Base-by-base conservation (phyloP, 2,329 filamentous ascomycete genomes). In the Penicillium sp. region DNA sequence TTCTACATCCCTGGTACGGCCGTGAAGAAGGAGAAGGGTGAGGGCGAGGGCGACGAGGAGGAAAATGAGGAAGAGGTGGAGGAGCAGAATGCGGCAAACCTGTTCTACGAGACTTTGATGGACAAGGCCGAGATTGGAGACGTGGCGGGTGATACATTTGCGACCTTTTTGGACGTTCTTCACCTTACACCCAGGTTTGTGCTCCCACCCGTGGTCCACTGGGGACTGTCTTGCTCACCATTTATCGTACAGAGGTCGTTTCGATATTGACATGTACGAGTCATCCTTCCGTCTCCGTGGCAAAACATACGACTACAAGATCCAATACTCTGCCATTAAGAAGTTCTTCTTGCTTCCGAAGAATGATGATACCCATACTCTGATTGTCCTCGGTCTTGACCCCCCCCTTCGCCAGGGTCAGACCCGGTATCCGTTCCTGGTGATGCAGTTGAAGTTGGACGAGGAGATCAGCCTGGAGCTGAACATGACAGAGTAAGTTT, bases 301-400 rank as follows among this genome's bases (percentile, higher is more conserved):
- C 71, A 99, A 99, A 81, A 99, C 95, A 24, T 99, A 99, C 82
- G 96, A 99, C 81, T 99, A 99, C 87, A 99, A 99, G 85, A 98
- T 99, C 66, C 92, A 97, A 76, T 99, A 97, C 78, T 91, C 97
- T 58, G 87, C 89, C 51, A 92, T 98, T 79, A 99, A 99, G 83
- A 98, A 98, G 77, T 98, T 98, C 75, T 97, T 99, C 88, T 86
- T 98, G 33, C 87, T 99, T 6, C 95, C 95, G 50, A 99, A 99
- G 80, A 95, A 95, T n/a, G 95, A 99, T 75, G 95, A 99, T 67
- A 87, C 95, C 69, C 95, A 99, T 75, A 93, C 90, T 66, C 89
- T 99, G 81, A 91, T 99, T 65, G 94, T 92, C 63, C 89, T 99
- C 65, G 95, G 96, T 55, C 83, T 99, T 37, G 95, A 99, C 71